Evolutionary conservation across 371 early-diverging fungal genomes (phyloP), one percentile per base, ranked within the genome.

Genomic region (Parasitella parasitica): DNA sequence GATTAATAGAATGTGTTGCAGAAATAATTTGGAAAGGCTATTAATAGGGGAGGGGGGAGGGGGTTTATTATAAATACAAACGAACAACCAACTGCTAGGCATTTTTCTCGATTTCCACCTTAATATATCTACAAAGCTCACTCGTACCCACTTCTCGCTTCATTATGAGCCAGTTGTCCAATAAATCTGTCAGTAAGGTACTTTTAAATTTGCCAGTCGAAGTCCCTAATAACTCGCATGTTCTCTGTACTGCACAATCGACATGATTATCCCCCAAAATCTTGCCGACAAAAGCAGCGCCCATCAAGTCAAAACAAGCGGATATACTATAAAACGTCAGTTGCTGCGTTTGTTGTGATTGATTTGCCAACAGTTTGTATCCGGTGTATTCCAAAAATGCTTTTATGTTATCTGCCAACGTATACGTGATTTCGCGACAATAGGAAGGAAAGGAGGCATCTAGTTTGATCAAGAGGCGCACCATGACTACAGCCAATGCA

Each of bases 321-420:
- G 73, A 72, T 18, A 78, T 58, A 24, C 70, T 73, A 54, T 76
- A 66, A n/a, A 76, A 51, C n/a, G 68, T 69, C 0, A 35, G 38
- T 28, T 36, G 38, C 4, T 58, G 24, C 15, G n/a, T 30, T 4
- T 12, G 16, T 13, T 57, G 37, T 9, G 62, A n/a, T 7, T 16
- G 41, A 13, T 27, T n/a, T 13, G 46, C 67, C 13, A 79, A 43
- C 6, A 79, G 60, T 38, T 74, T 75, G 55, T 79, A 76, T 0
- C 76, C 76, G 12, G 80, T 75, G 36, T 79, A 79, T 61, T 79
- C 80, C 57, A 79, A 54, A 59, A 76, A 79, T 2, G 80, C 80
- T 48, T 79, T 79, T 36, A 79, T 73, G 30, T 79, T 68, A 30
- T 79, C 80, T n/a, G 80, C 74, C 22, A 76, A 48, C 15, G 80